These are phyloP conservation scores for Euphrasia arctica DNA, from an alignment of 305 asterid genomes.

Conservation along the genomic window DNA sequence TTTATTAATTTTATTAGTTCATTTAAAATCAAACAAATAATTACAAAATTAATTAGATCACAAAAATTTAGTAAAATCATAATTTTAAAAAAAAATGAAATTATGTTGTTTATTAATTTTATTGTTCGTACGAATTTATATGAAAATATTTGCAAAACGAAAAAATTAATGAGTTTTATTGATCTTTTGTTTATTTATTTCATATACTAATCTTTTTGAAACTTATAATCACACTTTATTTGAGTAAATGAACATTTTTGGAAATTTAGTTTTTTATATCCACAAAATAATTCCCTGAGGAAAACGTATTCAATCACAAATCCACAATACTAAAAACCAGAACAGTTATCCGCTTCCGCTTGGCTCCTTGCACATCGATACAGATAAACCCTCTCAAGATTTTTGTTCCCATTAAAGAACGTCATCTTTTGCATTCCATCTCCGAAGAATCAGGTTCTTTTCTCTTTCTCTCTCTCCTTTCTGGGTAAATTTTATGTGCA, in stretches of 20 bases:
- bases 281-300: background rate
- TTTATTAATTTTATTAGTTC: too few relatives aligned
- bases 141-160: too few relatives aligned
- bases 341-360: constrained; percentile 56
- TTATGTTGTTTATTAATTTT: too few relatives aligned
- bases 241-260: background rate
- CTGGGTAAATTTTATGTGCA: constrained; percentile 9
- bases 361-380: constrained; percentile 37
- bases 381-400: constrained; percentile 31
- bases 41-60: too few relatives aligned
- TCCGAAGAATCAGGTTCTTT: constrained; percentile 25
- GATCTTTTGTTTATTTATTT: too few relatives aligned
- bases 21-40: too few relatives aligned
- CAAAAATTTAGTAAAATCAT: too few relatives aligned
- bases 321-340: constrained; percentile 34
- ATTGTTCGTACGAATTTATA: too few relatives aligned
- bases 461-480: background rate
- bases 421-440: constrained; percentile 12
- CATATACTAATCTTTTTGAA: too few relatives aligned
- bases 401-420: constrained; percentile 21
- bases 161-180: too few relatives aligned
- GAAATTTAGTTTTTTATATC: constrained; percentile 7
- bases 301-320: background rate
- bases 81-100: too few relatives aligned
- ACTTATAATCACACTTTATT: too few relatives aligned